phyloP scores from a whole-genome alignment of 192 early-diverging fungal species.

The Podila clonocystis region DNA sequence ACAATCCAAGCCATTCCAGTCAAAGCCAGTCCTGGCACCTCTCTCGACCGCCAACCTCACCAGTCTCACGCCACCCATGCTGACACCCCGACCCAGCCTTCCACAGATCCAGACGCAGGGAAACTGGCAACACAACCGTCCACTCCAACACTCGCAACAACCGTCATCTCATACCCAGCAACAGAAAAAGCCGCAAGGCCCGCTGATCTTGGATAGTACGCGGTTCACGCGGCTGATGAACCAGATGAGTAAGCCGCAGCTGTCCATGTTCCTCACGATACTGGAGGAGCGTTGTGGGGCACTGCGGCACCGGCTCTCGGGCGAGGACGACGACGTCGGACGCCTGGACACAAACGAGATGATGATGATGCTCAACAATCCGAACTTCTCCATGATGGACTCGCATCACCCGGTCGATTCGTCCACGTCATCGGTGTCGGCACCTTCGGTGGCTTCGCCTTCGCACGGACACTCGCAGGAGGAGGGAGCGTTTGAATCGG shows the following conservation, averaged over 20 bases:
- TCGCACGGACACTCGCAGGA: neutral
- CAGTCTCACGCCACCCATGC: neutral
- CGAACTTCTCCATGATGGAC: slow-evolving; percentile 28
- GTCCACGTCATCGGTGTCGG: neutral
- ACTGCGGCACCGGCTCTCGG: slow-evolving; percentile 46
- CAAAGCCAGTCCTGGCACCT: neutral
- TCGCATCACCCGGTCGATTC: neutral
- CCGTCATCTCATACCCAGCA: neutral
- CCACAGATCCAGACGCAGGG: neutral
- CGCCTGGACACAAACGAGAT: slow-evolving; percentile 40
- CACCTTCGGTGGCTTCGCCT: neutral
- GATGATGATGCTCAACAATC: slow-evolving; percentile 45
- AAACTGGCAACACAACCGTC: neutral
- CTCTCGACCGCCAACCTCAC: neutral
- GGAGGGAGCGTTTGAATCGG: neutral
- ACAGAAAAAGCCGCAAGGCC: slow-evolving; percentile 7
- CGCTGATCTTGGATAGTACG: slow-evolving; percentile 38
- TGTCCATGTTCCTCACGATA: slow-evolving; percentile 49
- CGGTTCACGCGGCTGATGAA: slow-evolving; percentile 49
- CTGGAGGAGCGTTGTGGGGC: slow-evolving; percentile 48
- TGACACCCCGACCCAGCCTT: neutral
- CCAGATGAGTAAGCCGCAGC: slow-evolving; percentile 47
- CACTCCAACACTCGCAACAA: neutral
- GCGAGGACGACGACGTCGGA: slow-evolving; percentile 35
- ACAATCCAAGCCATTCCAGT: neutral